These are phyloP conservation scores for Ophiognomonia clavigignenti-juglandacearum DNA, from an alignment of 2,329 filamentous ascomycete genomes.

Conservation along the genomic window DNA sequence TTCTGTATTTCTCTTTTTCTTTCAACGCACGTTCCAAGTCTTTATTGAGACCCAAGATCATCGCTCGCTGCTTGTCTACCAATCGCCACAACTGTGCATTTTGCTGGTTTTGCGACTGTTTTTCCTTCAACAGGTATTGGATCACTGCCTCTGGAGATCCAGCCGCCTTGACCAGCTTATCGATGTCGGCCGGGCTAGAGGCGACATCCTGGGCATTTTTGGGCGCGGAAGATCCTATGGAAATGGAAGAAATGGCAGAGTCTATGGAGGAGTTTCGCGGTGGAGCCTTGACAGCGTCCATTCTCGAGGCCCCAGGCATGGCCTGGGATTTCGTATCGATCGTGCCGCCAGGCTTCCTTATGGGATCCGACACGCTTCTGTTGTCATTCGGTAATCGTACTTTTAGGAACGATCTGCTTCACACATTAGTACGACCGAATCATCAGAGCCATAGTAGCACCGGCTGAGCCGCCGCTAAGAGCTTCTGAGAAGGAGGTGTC, in stretches of 20 bases:
- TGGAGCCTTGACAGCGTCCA: conserved; percentile 33
- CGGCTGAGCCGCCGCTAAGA: not conserved
- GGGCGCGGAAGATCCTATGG: conserved; percentile 52
- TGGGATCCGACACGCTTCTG: conserved; percentile 38
- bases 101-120: conserved; percentile 80
- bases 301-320: conserved; percentile 45
- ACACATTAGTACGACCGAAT: not conserved
- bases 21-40: conserved; percentile 87
- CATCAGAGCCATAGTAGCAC: not conserved
- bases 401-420: conserved; percentile 23
- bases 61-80: conserved; percentile 91
- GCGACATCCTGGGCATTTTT: conserved; percentile 55
- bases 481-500: conserved; percentile 7
- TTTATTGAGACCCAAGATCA: conserved; percentile 91
- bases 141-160: conserved; percentile 88
- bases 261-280: conserved; percentile 86
- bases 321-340: conserved; percentile 30
- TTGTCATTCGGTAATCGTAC: conserved; percentile 43
- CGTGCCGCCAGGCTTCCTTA: conserved; percentile 39
- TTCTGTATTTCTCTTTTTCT: conserved; percentile 91
- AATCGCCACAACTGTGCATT: conserved; percentile 92
- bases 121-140: conserved; percentile 83
- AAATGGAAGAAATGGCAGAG: conserved; percentile 79
- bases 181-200: conserved; percentile 68
- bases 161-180: conserved; percentile 72